A percentile compares a stretch with the other conserved stretches of the same genome.
These are phyloP conservation scores for Ophiostoma quercus DNA, from an alignment of 2,329 filamentous ascomycete genomes.

Conservation along the genomic window DNA sequence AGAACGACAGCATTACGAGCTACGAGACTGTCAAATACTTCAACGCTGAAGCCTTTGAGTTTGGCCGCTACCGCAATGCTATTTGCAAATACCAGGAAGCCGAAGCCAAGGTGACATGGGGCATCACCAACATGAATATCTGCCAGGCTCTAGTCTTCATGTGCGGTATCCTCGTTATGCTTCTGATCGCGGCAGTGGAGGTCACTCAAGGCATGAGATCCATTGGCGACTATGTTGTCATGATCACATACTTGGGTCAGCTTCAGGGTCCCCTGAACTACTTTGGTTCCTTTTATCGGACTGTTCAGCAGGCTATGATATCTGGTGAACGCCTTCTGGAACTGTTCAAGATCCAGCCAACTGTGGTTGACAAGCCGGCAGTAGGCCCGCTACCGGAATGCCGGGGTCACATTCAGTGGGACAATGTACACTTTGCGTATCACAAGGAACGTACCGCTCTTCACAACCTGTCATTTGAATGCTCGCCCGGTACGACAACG, in stretches of 20 bases:
- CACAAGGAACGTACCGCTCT: slow-evolving; percentile 80
- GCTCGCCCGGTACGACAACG: slow-evolving; percentile 83
- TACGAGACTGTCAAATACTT: slow-evolving; percentile 95
- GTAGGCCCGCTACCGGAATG: slow-evolving; percentile 62
- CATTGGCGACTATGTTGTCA: slow-evolving; percentile 66
- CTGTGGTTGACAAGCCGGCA: slow-evolving; percentile 70
- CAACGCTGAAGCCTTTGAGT: slow-evolving; percentile 77
- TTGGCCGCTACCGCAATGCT: slow-evolving; percentile 64
- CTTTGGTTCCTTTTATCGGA: slow-evolving; percentile 91
- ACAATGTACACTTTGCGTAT: slow-evolving; percentile 86
- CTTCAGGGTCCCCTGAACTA: slow-evolving; percentile 77
- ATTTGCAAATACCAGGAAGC: slow-evolving; percentile 67
- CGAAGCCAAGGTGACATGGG: slow-evolving; percentile 70
- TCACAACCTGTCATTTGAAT: slow-evolving; percentile 77
- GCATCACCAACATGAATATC: slow-evolving; percentile 74
- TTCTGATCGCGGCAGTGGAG: slow-evolving; percentile 71
- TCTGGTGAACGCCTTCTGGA: slow-evolving; percentile 93
- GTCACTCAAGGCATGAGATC: slow-evolving; percentile 60
- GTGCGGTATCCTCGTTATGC: slow-evolving; percentile 64
- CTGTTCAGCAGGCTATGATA: slow-evolving; percentile 94
- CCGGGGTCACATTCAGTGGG: slow-evolving; percentile 77
- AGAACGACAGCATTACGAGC: slow-evolving; percentile 98
- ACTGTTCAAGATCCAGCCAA: slow-evolving; percentile 92
- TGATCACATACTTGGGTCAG: slow-evolving; percentile 74
- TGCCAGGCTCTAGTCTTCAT: slow-evolving; percentile 77